These are phyloP conservation scores for Aeminium ludgeri DNA, from an alignment of 495 filamentous ascomycete genomes.

Conservation along the genomic window DNA sequence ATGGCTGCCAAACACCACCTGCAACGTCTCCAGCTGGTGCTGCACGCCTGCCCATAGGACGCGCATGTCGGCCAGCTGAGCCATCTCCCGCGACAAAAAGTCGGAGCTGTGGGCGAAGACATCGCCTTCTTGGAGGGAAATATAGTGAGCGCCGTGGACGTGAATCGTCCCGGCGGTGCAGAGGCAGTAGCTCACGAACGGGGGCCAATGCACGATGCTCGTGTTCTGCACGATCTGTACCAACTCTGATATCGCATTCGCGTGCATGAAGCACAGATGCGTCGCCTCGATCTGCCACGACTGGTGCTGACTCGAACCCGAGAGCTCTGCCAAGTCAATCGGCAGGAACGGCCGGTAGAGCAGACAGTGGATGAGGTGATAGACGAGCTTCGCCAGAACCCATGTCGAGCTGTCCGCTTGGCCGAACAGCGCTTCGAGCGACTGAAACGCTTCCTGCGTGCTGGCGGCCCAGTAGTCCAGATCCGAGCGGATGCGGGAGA, in stretches of 20 bases:
- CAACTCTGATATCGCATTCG: slow-evolving; percentile 70
- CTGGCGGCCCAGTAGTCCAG: slow-evolving; percentile 71
- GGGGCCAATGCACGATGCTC: slow-evolving; percentile 61
- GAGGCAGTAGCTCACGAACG: slow-evolving; percentile 67
- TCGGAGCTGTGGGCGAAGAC: slow-evolving; percentile 49
- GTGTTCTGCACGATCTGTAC: slow-evolving; percentile 54
- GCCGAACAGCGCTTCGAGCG: slow-evolving; percentile 54
- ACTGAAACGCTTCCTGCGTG: slow-evolving; percentile 61
- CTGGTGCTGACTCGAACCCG: slow-evolving; percentile 65
- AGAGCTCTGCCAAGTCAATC: slow-evolving; percentile 61
- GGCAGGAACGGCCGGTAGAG: slow-evolving; percentile 75
- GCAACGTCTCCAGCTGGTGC: slow-evolving; percentile 60
- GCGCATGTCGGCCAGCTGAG: slow-evolving; percentile 55
- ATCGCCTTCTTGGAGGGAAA: slow-evolving; percentile 40
- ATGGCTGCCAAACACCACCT: slow-evolving; percentile 55
- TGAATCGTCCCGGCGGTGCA: slow-evolving; percentile 72
- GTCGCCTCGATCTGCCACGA: slow-evolving; percentile 84
- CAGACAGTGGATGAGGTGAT: slow-evolving; percentile 69
- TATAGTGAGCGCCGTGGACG: slow-evolving; percentile 69
- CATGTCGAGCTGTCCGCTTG: slow-evolving; percentile 61
- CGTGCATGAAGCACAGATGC: slow-evolving; percentile 70
- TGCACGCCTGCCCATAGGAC: slow-evolving; percentile 61
- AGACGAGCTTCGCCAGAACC: slow-evolving; percentile 67
- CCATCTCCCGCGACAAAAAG: slow-evolving; percentile 60
- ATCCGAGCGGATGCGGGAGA: slow-evolving; percentile 73